Base-by-base conservation (phyloP, 2,329 filamentous ascomycete species). In the Beauveria sp. region DNA sequence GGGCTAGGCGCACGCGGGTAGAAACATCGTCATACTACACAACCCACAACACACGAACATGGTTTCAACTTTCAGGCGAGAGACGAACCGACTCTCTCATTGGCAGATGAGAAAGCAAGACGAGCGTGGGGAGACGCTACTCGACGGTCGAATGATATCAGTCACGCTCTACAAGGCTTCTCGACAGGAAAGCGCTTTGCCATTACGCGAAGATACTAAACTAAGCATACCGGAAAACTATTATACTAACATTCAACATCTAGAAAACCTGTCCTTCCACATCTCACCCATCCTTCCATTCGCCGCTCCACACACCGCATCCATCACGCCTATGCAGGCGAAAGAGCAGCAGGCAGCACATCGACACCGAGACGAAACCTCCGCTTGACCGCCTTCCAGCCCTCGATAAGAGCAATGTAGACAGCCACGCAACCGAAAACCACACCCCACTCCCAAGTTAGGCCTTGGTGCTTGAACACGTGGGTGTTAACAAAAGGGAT, bases 401-500 rank as follows among this genome's bases (percentile, higher is more conserved):
- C 67, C 75, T 91, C 88, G 2, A 90, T 78, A 9, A 88, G 80
- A 0, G 73, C 73, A 54, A 90, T 76, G 72, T 90, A 91, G 9
- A 83, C 70, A 1, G 81, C 72, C 0, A 87, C 79, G 40, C 79
- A 82, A 20, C 83, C 79, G 51, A 82, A 77, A 0, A 91, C 87
- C 2, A 91, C 77, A 1, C 81, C 86, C 88, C 88, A 91, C 69
- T 91, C 88, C 86, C 87, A 90, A 2, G 76, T 79, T 61, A 91
- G 86, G 1, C 81, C 83, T 49, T 79, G 78, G 70, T 91, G 88
- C 73, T 89, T 87, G 75, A 90, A 90, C 2, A 90, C 87, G 3
- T 76, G 73, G 1, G 77, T 79, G 70, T 89, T 89, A 66, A 91
- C 77, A 26, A 82, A 79, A 0, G 88, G 88, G 43, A 90, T 82